Conservation (phyloP, 2,329 filamentous ascomycete genomes). For the Coniochaeta sp. region DNA sequence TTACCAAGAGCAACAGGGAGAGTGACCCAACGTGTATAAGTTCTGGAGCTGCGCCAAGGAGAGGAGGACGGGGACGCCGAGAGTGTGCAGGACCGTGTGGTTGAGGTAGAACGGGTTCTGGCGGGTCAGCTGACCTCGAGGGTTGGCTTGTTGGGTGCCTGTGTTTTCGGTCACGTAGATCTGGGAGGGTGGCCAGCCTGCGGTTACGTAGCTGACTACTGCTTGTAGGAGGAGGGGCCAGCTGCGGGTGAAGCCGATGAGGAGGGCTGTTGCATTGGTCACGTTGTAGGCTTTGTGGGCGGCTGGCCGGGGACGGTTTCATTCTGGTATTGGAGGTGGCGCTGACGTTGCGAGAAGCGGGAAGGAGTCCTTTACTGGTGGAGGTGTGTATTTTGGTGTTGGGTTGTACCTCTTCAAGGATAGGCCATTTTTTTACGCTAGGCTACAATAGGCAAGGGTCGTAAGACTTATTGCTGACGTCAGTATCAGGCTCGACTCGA, state of each 20-base stretch:
- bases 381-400: no score
- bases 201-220: constrained; percentile 49
- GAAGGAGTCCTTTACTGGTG: no score
- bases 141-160: constrained; percentile 46
- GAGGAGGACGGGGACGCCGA: constrained; percentile 41
- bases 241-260: constrained; percentile 53
- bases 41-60: constrained; percentile 51
- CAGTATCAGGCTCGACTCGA: no score
- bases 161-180: constrained; percentile 56
- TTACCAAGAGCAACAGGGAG: no score
- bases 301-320: constrained; percentile 33
- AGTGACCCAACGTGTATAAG: no score
- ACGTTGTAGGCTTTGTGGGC: constrained; percentile 30
- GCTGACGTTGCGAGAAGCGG: no score
- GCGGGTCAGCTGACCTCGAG: constrained; percentile 35
- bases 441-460: no score
- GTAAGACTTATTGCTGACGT: no score
- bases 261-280: constrained; percentile 37
- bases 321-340: constrained; percentile 34
- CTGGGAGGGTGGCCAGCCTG: constrained; percentile 49
- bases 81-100: constrained; percentile 38
- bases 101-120: constrained; percentile 53
- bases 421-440: no score
- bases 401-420: no score
- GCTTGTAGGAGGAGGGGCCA: constrained; percentile 49